Conservation (phyloP, 768 basidiomycete species). For the Hypsizygus marmoreus region DNA sequence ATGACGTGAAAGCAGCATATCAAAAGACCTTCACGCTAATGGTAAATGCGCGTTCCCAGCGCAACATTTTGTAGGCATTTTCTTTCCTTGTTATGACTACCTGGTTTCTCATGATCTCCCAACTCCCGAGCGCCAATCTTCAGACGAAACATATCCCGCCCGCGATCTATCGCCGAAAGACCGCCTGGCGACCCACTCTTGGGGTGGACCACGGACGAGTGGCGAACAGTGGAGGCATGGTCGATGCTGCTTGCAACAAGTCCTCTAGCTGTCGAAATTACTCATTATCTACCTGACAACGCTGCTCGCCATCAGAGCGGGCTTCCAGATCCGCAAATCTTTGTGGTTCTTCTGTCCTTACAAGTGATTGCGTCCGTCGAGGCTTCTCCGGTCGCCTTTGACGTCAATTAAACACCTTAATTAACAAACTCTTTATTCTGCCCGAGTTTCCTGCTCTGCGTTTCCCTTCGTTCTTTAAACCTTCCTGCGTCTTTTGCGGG, state of each 20-base stretch:
- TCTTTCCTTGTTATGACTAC: conserved; percentile 10
- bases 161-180: not conserved
- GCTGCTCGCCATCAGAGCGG: conserved; percentile 36
- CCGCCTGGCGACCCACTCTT: not conserved
- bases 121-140: not conserved
- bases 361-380: conserved; percentile 26
- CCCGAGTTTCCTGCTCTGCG: conserved; percentile 28
- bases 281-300: conserved; percentile 40
- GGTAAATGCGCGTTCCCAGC: conserved; percentile 14
- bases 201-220: too few species aligned
- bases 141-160: too few species aligned
- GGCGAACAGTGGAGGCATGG: too few species aligned
- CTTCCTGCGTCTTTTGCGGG: conserved; percentile 35
- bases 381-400: conserved; percentile 37
- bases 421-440: conserved; percentile 32
- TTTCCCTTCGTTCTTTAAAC: conserved; percentile 29
- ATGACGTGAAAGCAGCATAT: conserved; percentile 23
- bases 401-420: conserved; percentile 50
- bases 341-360: conserved; percentile 33
- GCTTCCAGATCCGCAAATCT: conserved; percentile 46
- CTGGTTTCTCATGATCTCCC: not conserved
- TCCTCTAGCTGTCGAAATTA: conserved; percentile 21
- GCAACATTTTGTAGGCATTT: conserved; percentile 14
- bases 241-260: conserved; percentile 6
- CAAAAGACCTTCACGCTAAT: conserved; percentile 16